Evolutionary conservation across 257 asterid species (phyloP), one percentile per base, ranked within the genome.

Genomic region (Nicotiana tomentosiformis): DNA sequence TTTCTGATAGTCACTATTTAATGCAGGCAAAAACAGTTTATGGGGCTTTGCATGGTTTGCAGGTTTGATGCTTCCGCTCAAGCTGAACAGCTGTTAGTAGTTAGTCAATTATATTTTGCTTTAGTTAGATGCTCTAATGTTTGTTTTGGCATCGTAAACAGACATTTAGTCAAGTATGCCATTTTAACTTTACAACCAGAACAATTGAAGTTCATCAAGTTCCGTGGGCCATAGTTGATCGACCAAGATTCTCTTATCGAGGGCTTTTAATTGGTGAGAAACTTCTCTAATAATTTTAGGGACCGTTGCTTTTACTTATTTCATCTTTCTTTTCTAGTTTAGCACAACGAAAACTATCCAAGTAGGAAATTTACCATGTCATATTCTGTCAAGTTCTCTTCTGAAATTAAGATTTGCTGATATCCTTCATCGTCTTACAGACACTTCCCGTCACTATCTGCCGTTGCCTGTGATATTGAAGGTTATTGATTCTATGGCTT

Each of bases 141-240:
- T 79, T 61, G 29, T 80, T 80, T 80, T 17, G 53, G 4, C 46
- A 29, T 51, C 79, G 32, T 3, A 72, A 23, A 77, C 97, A 96
- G 99, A 96, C 99, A 77, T 94, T 96, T 84, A 96, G 99, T 89
- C 99, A 96, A 89, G 72, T 91, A n/a, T 96, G 98, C 91, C 86
- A 77, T 66, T 94, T 88, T 68, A 85, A 89, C 86, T 56, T 90
- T 53, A 86, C 84, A 33, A 76, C 93, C 55, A 88, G 95, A 83
- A 92, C 90, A 53, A 90, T 94, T 83, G 82, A 86, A 84, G 89
- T 94, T 67, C 89, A 86, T 90, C 96, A 92, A 84, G 95, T 90
- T 68, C 99, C 99, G 30, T 94, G 97, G 98, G 90, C 89, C 65
- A 81, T 96, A 62, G 82, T 81, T 80, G 99, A 96, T 90, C 90